Evolutionary conservation across 192 early-diverging fungal species (phyloP), one percentile per base, ranked within the genome.

Genomic region (Pilaira anomala): DNA sequence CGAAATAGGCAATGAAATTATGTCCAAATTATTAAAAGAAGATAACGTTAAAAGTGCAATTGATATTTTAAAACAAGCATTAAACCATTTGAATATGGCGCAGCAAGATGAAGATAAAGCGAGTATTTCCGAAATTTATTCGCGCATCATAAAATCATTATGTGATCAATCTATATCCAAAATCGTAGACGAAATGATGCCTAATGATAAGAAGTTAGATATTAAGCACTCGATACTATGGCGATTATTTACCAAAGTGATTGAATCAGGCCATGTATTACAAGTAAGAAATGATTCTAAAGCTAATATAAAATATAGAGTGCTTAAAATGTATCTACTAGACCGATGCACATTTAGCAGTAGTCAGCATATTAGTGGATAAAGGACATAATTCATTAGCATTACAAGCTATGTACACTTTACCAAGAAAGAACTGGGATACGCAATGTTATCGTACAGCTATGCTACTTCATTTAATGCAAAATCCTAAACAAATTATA

Each of bases 371-470:
- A 52, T 62, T 68, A 28, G 49, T 62, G 21, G 28, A 68, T 16
- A 62, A 45, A 24, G 39, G 46, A 13, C 44, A 60, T 29, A 16
- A 62, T 1, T 3, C 50, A 24, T 42, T 68, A 13, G 66, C 66
- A 25, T 46, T 62, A 28, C 58, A 68, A 26, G 60, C 66, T 12
- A 40, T 68, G n/a, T 68, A 68, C 19, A 61, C 51, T 18, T 13
- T 68, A 11, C 66, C 66, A 9, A 59, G 66, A 7, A 33, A 60
- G n/a, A 26, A 52, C 22, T 68, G 66, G 66, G 60, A 68, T 21
- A 68, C 66, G 11, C 50, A 44, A 19, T 52, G 49, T 6, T 68
- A 68, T 29, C 60, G 60, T 39, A 21, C 53, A 14, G 66, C 66
- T 0, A 62, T 68, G 2, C 18, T 59, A 25, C 52, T 68, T 30